A percentile compares a stretch with the other conserved stretches of the same genome.
phyloP scores from a whole-genome alignment of 352 stramenopile genomes.

The Pythium rhizo-oryzae region DNA sequence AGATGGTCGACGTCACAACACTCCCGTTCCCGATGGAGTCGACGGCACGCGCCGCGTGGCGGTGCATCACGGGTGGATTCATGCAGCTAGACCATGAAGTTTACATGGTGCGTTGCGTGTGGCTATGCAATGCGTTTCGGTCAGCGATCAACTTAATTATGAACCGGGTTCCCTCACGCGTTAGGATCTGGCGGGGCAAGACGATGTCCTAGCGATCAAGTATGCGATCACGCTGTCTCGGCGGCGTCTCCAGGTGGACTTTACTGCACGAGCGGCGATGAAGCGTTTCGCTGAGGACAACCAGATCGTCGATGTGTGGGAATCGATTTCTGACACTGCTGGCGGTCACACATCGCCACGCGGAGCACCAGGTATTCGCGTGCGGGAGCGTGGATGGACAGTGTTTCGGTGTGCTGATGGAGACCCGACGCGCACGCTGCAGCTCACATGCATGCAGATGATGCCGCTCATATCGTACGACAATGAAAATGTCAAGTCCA shows the following conservation, averaged over 20 bases:
- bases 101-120: conserved; percentile 24
- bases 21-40: conserved; percentile 30
- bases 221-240: conserved; percentile 35
- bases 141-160: not conserved
- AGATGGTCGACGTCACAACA: conserved; percentile 28
- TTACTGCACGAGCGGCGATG: conserved; percentile 34
- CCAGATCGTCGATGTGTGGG: conserved; percentile 36
- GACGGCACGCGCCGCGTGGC: conserved; percentile 29
- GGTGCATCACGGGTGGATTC: conserved; percentile 36
- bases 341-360: not conserved
- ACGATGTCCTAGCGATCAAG: conserved; percentile 32
- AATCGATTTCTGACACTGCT: conserved; percentile 25
- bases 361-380: not conserved
- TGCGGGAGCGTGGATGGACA: conserved; percentile 26
- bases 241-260: conserved; percentile 29
- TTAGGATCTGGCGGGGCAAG: conserved; percentile 20
- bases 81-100: conserved; percentile 39
- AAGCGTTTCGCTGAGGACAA: conserved; percentile 29
- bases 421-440: conserved; percentile 10
- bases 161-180: not conserved
- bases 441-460: conserved; percentile 39
- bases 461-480: conserved; percentile 27
- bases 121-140: not conserved
- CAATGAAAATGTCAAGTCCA: not conserved
- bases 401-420: conserved; percentile 7